A percentile compares a stretch with the other conserved stretches of the same genome.
Evolutionary conservation across 1,284 basidiomycete species (phyloP).

Genomic region (Fomitiporia mediterranea): DNA sequence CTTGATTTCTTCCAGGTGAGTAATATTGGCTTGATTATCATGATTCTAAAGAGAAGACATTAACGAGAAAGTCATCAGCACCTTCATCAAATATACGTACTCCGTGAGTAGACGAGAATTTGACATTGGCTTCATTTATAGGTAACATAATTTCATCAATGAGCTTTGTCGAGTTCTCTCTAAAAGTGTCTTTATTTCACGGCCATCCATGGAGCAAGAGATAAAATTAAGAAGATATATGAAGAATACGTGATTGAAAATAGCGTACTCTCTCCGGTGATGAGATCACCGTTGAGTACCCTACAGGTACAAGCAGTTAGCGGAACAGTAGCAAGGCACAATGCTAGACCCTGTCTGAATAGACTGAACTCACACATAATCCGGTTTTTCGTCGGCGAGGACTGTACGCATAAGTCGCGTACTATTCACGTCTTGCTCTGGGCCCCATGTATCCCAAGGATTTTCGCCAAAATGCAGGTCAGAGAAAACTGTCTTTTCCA

Average conservation of each 20-base stretch:
- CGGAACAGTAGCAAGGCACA: not conserved
- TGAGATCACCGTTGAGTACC: conserved; percentile 59
- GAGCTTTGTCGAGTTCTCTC: conserved; percentile 46
- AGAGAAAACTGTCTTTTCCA: conserved; percentile 43
- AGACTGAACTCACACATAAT: conserved; percentile 57
- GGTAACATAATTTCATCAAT: conserved; percentile 48
- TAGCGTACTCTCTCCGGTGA: conserved; percentile 59
- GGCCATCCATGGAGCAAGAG: no score
- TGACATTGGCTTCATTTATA: conserved; percentile 41
- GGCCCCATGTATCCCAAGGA: conserved; percentile 63
- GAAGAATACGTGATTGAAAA: not conserved
- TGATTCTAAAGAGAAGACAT: conserved; percentile 23
- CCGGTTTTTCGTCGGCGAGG: conserved; percentile 49
- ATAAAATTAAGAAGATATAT: not conserved
- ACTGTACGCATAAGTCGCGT: conserved; percentile 49
- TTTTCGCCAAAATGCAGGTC: conserved; percentile 68
- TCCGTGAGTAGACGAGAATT: conserved; percentile 42
- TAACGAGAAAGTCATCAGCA: not conserved
- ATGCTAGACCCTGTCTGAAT: no score
- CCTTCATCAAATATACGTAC: conserved; percentile 15
- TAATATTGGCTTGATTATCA: conserved; percentile 29
- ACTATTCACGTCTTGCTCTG: conserved; percentile 56
- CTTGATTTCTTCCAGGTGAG: conserved; percentile 31
- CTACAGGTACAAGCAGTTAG: conserved; percentile 33
- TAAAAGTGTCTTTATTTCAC: conserved; percentile 49